Evolutionary conservation across 441 rosid species (phyloP).

Genomic region (Jatropha multifida): DNA sequence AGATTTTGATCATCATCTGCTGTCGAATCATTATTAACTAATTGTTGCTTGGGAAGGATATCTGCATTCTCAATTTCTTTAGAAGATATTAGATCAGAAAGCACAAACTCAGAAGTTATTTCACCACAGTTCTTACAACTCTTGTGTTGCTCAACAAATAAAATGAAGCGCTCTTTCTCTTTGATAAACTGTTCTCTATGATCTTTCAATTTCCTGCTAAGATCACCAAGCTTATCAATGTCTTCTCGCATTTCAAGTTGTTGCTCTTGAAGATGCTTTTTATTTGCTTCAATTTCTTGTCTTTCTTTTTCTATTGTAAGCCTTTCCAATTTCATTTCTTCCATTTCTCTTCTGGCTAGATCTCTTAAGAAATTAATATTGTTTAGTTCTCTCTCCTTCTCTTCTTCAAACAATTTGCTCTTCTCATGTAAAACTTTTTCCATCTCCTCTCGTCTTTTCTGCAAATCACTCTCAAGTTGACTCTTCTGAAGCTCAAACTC

Average conservation of each 20-base stretch:
- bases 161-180: constrained; percentile 83
- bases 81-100: constrained; percentile 58
- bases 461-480: constrained; percentile 70
- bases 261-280: constrained; percentile 71
- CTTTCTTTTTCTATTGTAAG: constrained; percentile 58
- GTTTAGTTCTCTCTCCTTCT: constrained; percentile 68
- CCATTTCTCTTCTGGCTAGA: constrained; percentile 81
- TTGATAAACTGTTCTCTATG: constrained; percentile 75
- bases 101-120: constrained; percentile 58
- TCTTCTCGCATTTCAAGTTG: constrained; percentile 81
- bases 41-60: constrained; percentile 39
- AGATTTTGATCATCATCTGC: constrained; percentile 29
- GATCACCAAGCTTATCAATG: constrained; percentile 75
- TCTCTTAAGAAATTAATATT: constrained; percentile 77
- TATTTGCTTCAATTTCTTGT: constrained; percentile 61
- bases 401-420: constrained; percentile 68
- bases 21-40: constrained; percentile 33
- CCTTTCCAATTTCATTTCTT: constrained; percentile 69
- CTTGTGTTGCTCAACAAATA: constrained; percentile 70
- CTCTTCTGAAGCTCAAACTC: constrained; percentile 66
- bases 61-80: constrained; percentile 59
- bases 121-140: constrained; percentile 73
- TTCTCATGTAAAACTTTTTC: constrained; percentile 57
- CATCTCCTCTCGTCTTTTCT: constrained; percentile 57
- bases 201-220: constrained; percentile 71